Evolutionary conservation across 768 basidiomycete genomes (phyloP), one percentile per base, ranked within the genome.

Genomic region (Bullera alba): DNA sequence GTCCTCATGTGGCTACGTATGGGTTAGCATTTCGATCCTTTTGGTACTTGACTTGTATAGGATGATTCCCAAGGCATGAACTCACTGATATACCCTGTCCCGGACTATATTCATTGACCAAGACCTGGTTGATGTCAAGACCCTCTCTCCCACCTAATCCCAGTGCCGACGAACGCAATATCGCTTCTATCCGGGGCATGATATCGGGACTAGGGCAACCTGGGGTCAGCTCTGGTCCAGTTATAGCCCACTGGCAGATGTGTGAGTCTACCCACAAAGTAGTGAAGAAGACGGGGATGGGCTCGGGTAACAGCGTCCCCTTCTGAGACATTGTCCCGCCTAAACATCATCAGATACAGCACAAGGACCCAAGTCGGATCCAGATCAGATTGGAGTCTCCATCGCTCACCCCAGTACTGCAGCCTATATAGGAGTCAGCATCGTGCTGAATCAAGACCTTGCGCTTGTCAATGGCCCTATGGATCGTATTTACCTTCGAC

Each of bases 51-150:
- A 3, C 17, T 17, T 19, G 7, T 17, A 2, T 17, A 46, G 1
- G 50, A 43, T 21, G 36, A n/a, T n/a, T n/a, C n/a, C n/a, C n/a
- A n/a, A n/a, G n/a, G n/a, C 34, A 25, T 25, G n/a, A 50, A 72
- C 76, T 48, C 69, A 90, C 90, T 80, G 91, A 86, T 53, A 97
- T 96, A 10, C 93, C 92, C 75, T 95, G 89, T 1, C 86, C 87
- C 6, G 88, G 80, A 16, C 81, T 78, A 72, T 96, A 96, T 82
- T 93, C 87, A 68, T 91, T 91, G 61, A 93, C 76, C 51, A 92
- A 84, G 53, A 95, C 76, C 73, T 96, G 90, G 74, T 95, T 96
- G 7, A 73, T 76, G 15, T 76, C 75, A 81, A 53, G 83, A 8
- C 30, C 42, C 4, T 81, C 25, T 44, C 39, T n/a, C n/a, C n/a